Evolutionary conservation across 2,329 filamentous ascomycete genomes (phyloP), one percentile per base, ranked within the genome.

Genomic region (Aspergillus sp.): DNA sequence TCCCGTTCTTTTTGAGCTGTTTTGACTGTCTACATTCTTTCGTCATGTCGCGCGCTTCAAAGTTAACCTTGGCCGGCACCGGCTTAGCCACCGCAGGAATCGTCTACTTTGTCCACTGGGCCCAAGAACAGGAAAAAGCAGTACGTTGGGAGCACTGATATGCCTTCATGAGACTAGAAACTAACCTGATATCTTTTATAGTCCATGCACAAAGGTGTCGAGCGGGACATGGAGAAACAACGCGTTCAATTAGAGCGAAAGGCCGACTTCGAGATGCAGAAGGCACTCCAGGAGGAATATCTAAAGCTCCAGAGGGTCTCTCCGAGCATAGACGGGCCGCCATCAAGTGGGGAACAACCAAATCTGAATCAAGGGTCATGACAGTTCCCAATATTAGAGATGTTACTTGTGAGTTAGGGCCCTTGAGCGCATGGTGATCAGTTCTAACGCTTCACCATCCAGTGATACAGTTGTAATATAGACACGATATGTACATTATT

Each of bases 151-250:
- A n/a, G 53, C 34, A 17, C 24, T 30, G 48, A 13, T 11, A 50
- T 34, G n/a, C n/a, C 34, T 30, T 48, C 20, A 32, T 32, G 5
- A 13, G 9, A 12, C 4, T 34, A 32, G 8, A 8, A 41, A 38
- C 42, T 58, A 18, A 58, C 53, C 47, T 48, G 13, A 48, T 54
- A 47, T 36, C 32, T 15, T 24, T 18, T 18, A 48, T 62, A 77
- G 95, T 90, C 91, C 56, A 99, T 99, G 95, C 95, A 99, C 71
- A 85, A 89, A 64, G 95, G 95, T 44, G 95, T 99, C 42, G 80
- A 98, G 63, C 90, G 93, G 62, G 95, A 99, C 70, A 89, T 97
- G 82, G 93, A 98, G 71, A 91, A 96, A 71, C 93, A 96, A 73
- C 87, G 90, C 45, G 74, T 97, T 64, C 97, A 97, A 78, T 84